Percentiles rank a stretch among this genome's conserved stretches.
These are phyloP conservation scores for Aspergillus felis DNA, from an alignment of 2,329 filamentous ascomycete genomes.

Conservation along the genomic window DNA sequence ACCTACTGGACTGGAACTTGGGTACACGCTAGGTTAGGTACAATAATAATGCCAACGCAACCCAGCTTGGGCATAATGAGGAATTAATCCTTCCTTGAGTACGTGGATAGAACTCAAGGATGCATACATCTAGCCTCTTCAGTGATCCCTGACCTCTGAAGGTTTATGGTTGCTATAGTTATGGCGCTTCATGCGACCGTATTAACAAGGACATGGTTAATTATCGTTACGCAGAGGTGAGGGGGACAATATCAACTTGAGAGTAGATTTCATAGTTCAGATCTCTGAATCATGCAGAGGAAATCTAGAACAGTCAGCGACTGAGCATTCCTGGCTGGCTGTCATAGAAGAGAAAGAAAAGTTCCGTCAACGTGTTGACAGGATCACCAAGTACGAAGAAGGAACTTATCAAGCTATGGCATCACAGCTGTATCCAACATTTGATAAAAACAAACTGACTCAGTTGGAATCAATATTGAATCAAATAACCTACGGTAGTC, in stretches of 20 bases:
- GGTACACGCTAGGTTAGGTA: too few species aligned
- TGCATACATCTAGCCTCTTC: background rate
- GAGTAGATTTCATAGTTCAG: slow-evolving; percentile 1
- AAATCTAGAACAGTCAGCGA: background rate
- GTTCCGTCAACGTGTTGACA: background rate
- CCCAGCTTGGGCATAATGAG: background rate
- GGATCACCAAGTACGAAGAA: too few species aligned
- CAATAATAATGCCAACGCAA: background rate
- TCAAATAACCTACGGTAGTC: background rate
- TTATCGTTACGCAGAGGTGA: background rate
- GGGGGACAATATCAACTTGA: background rate
- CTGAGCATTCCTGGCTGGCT: background rate
- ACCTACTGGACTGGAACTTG: too few species aligned
- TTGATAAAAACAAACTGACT: background rate
- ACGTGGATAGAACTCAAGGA: background rate
- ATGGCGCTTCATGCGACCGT: background rate
- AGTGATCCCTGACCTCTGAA: background rate
- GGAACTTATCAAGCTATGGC: too few species aligned
- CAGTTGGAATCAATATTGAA: background rate
- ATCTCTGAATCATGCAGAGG: background rate
- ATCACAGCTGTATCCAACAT: background rate
- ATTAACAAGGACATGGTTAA: background rate
- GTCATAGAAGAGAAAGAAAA: background rate
- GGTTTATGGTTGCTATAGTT: background rate
- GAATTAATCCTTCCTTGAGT: background rate